phyloP scores from a whole-genome alignment of 805 yeast genomes.

The Candida mattraensis region DNA sequence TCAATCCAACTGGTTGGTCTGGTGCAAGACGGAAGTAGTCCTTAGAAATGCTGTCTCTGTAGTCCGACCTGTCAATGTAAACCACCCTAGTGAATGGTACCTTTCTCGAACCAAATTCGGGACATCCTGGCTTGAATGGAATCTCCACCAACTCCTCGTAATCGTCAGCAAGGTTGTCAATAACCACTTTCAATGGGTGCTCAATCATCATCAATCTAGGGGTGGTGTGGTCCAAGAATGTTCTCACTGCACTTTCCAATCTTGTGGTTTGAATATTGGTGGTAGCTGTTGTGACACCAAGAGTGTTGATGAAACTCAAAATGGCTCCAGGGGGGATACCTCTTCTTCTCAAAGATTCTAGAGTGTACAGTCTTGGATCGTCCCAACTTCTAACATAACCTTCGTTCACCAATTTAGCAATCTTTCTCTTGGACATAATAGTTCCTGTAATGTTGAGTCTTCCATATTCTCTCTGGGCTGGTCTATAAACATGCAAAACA shows the following conservation, averaged over 20 bases:
- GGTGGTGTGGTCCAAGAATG: slow-evolving; percentile 82
- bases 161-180: slow-evolving; percentile 79
- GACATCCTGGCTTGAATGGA: slow-evolving; percentile 87
- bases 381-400: slow-evolving; percentile 93
- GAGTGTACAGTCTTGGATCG: slow-evolving; percentile 93
- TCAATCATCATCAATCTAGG: slow-evolving; percentile 94
- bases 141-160: slow-evolving; percentile 67
- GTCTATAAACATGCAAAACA: slow-evolving; percentile 90
- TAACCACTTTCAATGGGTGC: slow-evolving; percentile 79
- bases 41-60: slow-evolving; percentile 60
- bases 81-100: slow-evolving; percentile 76
- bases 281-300: slow-evolving; percentile 94
- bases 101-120: slow-evolving; percentile 70
- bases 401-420: slow-evolving; percentile 86
- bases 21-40: slow-evolving; percentile 95
- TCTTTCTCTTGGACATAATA: slow-evolving; percentile 90
- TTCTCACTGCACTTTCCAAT: slow-evolving; percentile 87
- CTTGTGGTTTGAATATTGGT: slow-evolving; percentile 88
- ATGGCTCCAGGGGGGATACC: slow-evolving; percentile 99
- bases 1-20: slow-evolving; percentile 89
- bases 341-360: slow-evolving; percentile 92
- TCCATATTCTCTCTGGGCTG: slow-evolving; percentile 98
- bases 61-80: slow-evolving; percentile 88
- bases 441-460: slow-evolving; percentile 94
- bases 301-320: slow-evolving; percentile 85